A percentile compares a stretch with the other conserved stretches of the same genome.
Conservation (phyloP, 2,329 filamentous ascomycete genomes). For the Cadophora malorum region DNA sequence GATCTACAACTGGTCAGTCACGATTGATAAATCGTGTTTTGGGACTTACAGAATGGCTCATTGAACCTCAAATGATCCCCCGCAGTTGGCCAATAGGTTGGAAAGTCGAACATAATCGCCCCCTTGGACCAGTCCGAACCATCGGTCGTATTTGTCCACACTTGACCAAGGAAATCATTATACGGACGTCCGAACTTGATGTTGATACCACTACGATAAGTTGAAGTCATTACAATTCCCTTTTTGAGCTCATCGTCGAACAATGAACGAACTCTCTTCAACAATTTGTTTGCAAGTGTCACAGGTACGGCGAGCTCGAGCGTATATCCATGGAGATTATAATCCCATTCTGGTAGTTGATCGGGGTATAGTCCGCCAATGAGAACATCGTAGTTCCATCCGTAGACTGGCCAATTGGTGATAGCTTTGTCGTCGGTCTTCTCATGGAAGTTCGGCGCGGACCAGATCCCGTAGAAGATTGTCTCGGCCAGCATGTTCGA, state of each 20-base stretch:
- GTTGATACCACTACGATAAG: conserved; percentile 34
- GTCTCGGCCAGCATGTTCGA: conserved; percentile 34
- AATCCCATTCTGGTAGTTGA: conserved; percentile 31
- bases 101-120: conserved; percentile 36
- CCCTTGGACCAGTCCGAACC: conserved; percentile 31
- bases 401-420: conserved; percentile 32
- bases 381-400: conserved; percentile 35
- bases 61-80: conserved; percentile 34
- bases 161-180: conserved; percentile 32
- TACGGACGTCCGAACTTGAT: conserved; percentile 35
- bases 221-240: conserved; percentile 33
- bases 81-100: conserved; percentile 27
- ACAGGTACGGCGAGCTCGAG: conserved; percentile 34
- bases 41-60: conserved; percentile 32
- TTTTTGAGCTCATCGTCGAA: conserved; percentile 27
- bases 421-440: conserved; percentile 26
- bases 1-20: conserved; percentile 23
- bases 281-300: conserved; percentile 29
- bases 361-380: conserved; percentile 34
- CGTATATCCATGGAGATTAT: conserved; percentile 30
- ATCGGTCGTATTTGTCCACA: conserved; percentile 25
- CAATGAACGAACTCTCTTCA: conserved; percentile 28
- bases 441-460: conserved; percentile 33
- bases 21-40: neutral
- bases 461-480: conserved; percentile 32